These are phyloP conservation scores for Thecaphora thlaspeos DNA, from an alignment of 1,284 basidiomycete species.

Conservation along the genomic window DNA sequence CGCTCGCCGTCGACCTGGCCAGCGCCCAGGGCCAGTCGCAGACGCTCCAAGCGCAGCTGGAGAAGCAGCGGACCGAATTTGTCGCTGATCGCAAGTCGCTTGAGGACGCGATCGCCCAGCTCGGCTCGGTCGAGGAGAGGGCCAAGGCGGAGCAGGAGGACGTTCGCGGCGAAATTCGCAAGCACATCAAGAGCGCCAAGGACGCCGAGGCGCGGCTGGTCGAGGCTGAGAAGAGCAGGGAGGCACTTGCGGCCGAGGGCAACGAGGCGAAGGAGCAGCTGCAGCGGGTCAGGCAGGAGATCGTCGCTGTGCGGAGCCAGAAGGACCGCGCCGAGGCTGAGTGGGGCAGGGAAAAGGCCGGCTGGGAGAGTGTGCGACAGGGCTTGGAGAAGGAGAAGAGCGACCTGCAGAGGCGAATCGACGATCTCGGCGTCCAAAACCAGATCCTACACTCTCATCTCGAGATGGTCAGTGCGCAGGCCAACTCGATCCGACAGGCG, in stretches of 20 bases:
- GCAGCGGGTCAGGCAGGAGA: slow-evolving; percentile 30
- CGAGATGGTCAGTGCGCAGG: slow-evolving; percentile 79
- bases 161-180: slow-evolving; percentile 51
- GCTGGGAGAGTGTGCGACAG: slow-evolving; percentile 76
- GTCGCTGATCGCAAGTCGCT: slow-evolving; percentile 63
- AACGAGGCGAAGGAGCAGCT: slow-evolving; percentile 62
- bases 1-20: slow-evolving; percentile 65
- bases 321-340: slow-evolving; percentile 70
- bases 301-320: slow-evolving; percentile 28
- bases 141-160: slow-evolving; percentile 64
- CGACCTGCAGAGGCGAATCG: slow-evolving; percentile 70
- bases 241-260: slow-evolving; percentile 67
- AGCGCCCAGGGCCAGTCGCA: slow-evolving; percentile 65
- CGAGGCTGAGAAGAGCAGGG: slow-evolving; percentile 69
- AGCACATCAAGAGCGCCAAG: slow-evolving; percentile 71
- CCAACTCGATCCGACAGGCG: slow-evolving; percentile 68
- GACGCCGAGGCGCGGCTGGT: slow-evolving; percentile 75
- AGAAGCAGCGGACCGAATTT: slow-evolving; percentile 67
- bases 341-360: slow-evolving; percentile 71
- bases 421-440: slow-evolving; percentile 77
- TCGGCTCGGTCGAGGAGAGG: slow-evolving; percentile 44
- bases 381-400: slow-evolving; percentile 73
- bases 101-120: slow-evolving; percentile 52
- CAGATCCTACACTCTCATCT: slow-evolving; percentile 76
- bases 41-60: slow-evolving; percentile 67